phyloP scores from a whole-genome alignment of 805 yeast genomes.

The Blastobotrys attinorum region DNA sequence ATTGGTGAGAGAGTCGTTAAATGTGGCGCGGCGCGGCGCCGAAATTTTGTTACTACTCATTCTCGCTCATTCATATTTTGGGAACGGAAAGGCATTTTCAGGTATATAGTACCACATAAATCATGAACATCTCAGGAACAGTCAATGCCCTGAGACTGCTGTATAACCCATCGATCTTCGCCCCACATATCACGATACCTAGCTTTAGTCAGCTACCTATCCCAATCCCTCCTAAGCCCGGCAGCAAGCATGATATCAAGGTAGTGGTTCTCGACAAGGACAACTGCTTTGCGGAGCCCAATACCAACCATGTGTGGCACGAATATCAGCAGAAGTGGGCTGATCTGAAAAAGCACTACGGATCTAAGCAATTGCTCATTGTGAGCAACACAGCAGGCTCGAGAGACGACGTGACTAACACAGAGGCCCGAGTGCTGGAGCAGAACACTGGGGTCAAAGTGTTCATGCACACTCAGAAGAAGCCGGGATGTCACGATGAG shows the following conservation, averaged over 20 bases:
- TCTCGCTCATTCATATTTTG: too few relatives aligned
- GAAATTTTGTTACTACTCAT: too few relatives aligned
- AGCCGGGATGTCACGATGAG: constrained; percentile 44
- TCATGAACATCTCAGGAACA: constrained; percentile 68
- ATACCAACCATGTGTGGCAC: constrained; percentile 73
- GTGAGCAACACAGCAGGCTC: constrained; percentile 95
- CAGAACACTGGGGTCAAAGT: constrained; percentile 37
- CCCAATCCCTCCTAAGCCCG: constrained; percentile 31
- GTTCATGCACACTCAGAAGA: constrained; percentile 26
- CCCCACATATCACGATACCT: constrained; percentile 52
- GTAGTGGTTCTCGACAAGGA: constrained; percentile 90
- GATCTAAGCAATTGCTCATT: constrained; percentile 56
- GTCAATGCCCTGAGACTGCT: constrained; percentile 54
- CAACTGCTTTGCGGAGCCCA: constrained; percentile 86
- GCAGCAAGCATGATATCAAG: constrained; percentile 36
- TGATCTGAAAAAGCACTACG: constrained; percentile 45
- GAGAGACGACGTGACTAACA: constrained; percentile 52
- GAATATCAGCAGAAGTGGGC: constrained; percentile 54
- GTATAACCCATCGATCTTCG: constrained; percentile 55
- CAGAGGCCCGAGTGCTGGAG: constrained; percentile 59
- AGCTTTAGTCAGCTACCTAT: constrained; percentile 55
- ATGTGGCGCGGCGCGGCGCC: too few relatives aligned
- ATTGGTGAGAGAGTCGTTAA: too few relatives aligned
- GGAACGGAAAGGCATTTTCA: too few relatives aligned
- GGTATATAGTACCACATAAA: background rate